Evolutionary conservation across 2,329 filamentous ascomycete species (phyloP), one percentile per base, ranked within the genome.

Genomic region (Coniella lustricola): DNA sequence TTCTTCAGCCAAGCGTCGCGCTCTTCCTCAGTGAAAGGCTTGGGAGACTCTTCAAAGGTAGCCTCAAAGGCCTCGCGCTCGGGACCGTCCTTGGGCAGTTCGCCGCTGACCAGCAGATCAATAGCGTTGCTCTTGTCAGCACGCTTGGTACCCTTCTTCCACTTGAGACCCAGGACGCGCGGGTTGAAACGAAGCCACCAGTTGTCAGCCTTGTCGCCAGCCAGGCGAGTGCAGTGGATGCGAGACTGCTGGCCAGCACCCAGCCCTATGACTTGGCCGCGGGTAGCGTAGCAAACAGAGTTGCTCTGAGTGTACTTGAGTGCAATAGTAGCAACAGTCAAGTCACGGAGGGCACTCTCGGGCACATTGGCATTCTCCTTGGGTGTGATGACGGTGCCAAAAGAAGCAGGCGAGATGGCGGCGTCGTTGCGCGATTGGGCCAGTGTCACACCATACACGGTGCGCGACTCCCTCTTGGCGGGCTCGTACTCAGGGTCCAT

Each of bases 121-220:
- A 97, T 96, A 56, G 90, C 91, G 67, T 98, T 98, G 75, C 87
- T 94, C 81, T 97, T 98, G 68, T 96, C 91, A 40, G 93, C 80
- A 50, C 93, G 83, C 82, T 97, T 97, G 64, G 87, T 89, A 60
- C 93, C 91, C 74, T 93, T 91, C 79, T 95, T 96, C 88, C 90
- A 98, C 74, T 91, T 87, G 66, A 98, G 85, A 63, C 74, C 77
- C 43, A 97, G 77, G 12, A 93, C 87, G 46, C 88, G 85, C 59
- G 88, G 84, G 74, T 96, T 87, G 82, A 97, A 97, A 62, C 93
- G 87, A 77, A 98, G 86, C 93, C 91, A 98, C 91, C 91, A 97
- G 77, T 95, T 96, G 70, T 98, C 93, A 42, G 90, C 89, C 77
- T 98, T 98, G 75, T 97, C 91, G 52, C 93, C 93, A 10, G 93